Evolutionary conservation across 345 rosid genomes (phyloP).

Genomic region (Eucalyptus fibrosa): DNA sequence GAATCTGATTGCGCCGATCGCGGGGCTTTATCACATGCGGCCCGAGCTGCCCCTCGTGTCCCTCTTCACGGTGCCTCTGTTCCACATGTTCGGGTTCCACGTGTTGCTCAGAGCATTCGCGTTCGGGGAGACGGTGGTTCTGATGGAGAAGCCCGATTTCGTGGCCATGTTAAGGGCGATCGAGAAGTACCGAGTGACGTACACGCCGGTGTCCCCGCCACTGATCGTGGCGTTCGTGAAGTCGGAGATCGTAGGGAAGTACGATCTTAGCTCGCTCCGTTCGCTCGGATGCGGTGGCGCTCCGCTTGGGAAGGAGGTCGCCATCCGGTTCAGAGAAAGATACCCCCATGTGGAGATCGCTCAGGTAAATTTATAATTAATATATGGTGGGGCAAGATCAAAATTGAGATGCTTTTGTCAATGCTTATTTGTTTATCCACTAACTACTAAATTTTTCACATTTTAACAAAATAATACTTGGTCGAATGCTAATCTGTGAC

Average conservation of each 20-base stretch:
- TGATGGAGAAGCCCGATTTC: conserved; percentile 29
- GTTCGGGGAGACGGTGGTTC: conserved; percentile 22
- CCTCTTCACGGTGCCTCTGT: conserved; percentile 33
- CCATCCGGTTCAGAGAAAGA: conserved; percentile 49
- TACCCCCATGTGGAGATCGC: conserved; percentile 49
- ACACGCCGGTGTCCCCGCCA: conserved; percentile 79
- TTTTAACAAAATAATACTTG: not conserved
- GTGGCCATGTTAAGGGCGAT: conserved; percentile 17
- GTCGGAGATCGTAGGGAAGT: conserved; percentile 50
- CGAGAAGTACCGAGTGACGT: conserved; percentile 38
- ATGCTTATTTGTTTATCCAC: not conserved
- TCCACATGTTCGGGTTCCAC: conserved; percentile 33
- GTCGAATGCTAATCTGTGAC: not conserved
- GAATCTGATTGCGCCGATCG: conserved; percentile 47
- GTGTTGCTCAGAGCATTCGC: conserved; percentile 12
- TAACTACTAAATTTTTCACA: not conserved
- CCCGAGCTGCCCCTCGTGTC: conserved; percentile 23
- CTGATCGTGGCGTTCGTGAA: conserved; percentile 50
- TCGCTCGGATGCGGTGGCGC: conserved; percentile 64
- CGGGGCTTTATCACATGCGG: conserved; percentile 20
- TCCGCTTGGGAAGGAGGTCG: conserved; percentile 65
- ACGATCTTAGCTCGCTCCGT: conserved; percentile 51
- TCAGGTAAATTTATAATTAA: conserved; percentile 23
- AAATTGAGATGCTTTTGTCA: not conserved
- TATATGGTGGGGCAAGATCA: not conserved